Conservation (phyloP, 768 basidiomycete species). For the Suillus subalutaceus region DNA sequence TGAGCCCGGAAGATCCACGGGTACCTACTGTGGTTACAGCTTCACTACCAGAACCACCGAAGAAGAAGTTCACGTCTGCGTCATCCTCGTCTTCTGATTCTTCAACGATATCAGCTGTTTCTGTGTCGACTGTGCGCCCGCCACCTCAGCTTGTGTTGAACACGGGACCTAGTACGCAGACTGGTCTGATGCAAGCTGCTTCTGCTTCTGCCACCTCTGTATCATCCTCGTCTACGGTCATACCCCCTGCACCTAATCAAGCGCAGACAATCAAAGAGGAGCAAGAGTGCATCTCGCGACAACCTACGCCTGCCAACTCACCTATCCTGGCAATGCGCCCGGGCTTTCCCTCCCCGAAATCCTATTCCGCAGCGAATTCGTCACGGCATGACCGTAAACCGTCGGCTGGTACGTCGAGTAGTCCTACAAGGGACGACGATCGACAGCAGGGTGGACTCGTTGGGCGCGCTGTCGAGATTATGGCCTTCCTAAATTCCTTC, state of each 20-base stretch:
- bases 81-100: slow-evolving; percentile 31
- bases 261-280: slow-evolving; percentile 31
- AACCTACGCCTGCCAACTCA: slow-evolving; percentile 68
- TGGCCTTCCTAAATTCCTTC: slow-evolving; percentile 72
- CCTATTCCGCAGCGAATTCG: neutral
- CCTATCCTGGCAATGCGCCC: slow-evolving; percentile 44
- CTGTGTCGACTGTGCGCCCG: slow-evolving; percentile 18
- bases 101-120: slow-evolving; percentile 20
- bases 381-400: slow-evolving; percentile 21
- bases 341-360: slow-evolving; percentile 19
- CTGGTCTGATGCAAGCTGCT: slow-evolving; percentile 25
- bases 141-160: slow-evolving; percentile 33
- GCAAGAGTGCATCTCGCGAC: slow-evolving; percentile 39
- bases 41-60: slow-evolving; percentile 15
- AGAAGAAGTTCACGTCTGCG: slow-evolving; percentile 19
- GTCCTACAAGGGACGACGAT: slow-evolving; percentile 33
- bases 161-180: slow-evolving; percentile 30
- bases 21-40: slow-evolving; percentile 4
- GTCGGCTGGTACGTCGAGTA: slow-evolving; percentile 24
- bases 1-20: slow-evolving; percentile 31
- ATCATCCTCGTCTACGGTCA: slow-evolving; percentile 6
- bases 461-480: slow-evolving; percentile 74
- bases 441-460: slow-evolving; percentile 45
- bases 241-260: slow-evolving; percentile 20
- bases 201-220: slow-evolving; percentile 12